Percentiles rank a stretch among this genome's conserved stretches.
Evolutionary conservation across 208 protist species (phyloP).

Genomic region (Acanthamoeba culbertsoni): DNA sequence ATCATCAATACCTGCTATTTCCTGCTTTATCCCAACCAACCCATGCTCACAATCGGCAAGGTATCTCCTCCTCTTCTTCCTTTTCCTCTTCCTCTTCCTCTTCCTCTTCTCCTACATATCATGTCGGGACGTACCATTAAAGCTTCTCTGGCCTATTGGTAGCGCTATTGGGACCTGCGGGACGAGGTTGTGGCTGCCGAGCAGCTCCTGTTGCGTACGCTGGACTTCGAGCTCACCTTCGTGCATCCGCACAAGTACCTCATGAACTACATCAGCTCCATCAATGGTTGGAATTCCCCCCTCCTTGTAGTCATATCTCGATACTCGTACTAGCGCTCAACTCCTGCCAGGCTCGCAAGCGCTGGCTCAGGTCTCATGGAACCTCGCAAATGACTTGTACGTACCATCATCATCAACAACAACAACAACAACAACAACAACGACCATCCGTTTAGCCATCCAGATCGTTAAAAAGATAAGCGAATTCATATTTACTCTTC

Average conservation of each 20-base stretch:
- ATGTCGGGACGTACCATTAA: no score
- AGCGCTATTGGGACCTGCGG: conserved; percentile 30
- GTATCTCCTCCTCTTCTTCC: background rate
- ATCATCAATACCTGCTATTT: conserved; percentile 52
- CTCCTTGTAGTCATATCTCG: background rate
- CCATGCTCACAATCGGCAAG: conserved; percentile 58
- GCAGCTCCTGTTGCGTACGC: conserved; percentile 41
- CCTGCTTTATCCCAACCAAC: background rate
- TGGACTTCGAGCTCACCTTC: conserved; percentile 31
- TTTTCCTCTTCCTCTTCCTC: background rate
- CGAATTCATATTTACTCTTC: no score
- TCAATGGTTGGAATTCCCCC: background rate
- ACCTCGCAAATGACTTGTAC: conserved; percentile 52
- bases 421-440: no score
- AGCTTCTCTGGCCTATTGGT: no score
- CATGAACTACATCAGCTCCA: conserved; percentile 51
- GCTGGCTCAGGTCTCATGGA: conserved; percentile 31
- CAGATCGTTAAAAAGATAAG: no score
- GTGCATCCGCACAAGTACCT: conserved; percentile 59
- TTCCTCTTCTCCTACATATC: background rate
- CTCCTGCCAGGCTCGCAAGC: background rate
- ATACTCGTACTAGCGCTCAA: background rate
- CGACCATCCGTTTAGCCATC: no score
- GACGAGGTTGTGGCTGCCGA: conserved; percentile 51
- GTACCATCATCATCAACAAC: no score